Evolutionary conservation across 139 green algal genomes (phyloP), one percentile per base, ranked within the genome.

Genomic region (Micromonas pusilla): DNA sequence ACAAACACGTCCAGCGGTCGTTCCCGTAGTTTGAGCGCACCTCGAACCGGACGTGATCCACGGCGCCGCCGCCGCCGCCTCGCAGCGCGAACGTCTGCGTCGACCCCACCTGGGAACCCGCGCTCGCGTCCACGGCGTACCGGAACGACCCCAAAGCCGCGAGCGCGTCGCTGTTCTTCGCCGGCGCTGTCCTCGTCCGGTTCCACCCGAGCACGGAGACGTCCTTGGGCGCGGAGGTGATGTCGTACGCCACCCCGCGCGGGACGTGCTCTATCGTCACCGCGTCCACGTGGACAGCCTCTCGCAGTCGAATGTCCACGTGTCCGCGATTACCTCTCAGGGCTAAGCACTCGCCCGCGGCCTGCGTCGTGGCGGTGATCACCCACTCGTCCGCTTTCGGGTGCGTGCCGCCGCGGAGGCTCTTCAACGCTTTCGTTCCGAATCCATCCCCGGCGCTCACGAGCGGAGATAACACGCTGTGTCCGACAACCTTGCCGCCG

Each of bases 381-480:
- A 78, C 9, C 72, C 72, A 78, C 2, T 78, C 72, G 30, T 78
- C 32, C 26, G 33, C 34, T 52, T 52, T 66, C 13, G 72, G 72
- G 30, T 78, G 72, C 52, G 28, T 21, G 4, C 28, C 53, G 19
- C 67, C 67, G 36, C 68, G 68, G 20, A 78, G 33, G 52, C 33
- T 45, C 28, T 37, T 70, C 26, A 78, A 16, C 1, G 53, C 53
- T 5, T 31, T 20, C 6, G 37, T 75, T 5, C 60, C 16, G 19
- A 36, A 36, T 13, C 68, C 68, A 34, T 64, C 38, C 20, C 38
- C 68, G 23, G n/a, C 1, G 37, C 34, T 36, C 13, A 75, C 68
- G 4, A 62, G 36, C 9, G 72, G 52, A 4, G 52, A 30, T n/a
- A 78, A 20, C 13, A 23, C 26, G 25, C 45, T 68, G 52, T 78